A percentile compares a stretch with the other conserved stretches of the same genome.
Evolutionary conservation across 805 yeast species (phyloP).

Genomic region (Ogataea methylovora): DNA sequence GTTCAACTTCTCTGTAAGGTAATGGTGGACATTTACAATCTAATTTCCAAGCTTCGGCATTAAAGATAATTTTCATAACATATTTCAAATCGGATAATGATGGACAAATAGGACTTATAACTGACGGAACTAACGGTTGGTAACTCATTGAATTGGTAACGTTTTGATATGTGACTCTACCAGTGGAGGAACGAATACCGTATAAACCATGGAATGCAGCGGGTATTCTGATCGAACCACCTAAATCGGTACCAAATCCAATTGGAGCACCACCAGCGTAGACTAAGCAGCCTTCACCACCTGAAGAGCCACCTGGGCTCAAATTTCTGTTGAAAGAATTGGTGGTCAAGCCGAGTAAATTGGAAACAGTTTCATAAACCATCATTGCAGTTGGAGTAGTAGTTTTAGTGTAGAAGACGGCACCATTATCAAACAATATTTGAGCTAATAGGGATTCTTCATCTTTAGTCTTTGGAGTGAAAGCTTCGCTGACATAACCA

Average conservation of each 20-base stretch:
- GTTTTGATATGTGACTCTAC: slow-evolving; percentile 25
- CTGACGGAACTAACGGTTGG: slow-evolving; percentile 50
- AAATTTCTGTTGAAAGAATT: slow-evolving; percentile 45
- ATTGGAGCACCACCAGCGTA: slow-evolving; percentile 48
- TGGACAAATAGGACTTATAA: slow-evolving; percentile 48
- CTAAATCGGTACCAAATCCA: slow-evolving; percentile 61
- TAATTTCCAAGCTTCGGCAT: slow-evolving; percentile 37
- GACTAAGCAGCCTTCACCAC: slow-evolving; percentile 57
- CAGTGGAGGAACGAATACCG: slow-evolving; percentile 45
- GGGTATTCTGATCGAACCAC: slow-evolving; percentile 48
- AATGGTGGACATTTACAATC: slow-evolving; percentile 39
- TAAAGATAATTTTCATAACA: slow-evolving; percentile 30
- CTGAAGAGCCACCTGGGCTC: slow-evolving; percentile 58
- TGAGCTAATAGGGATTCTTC: slow-evolving; percentile 30
- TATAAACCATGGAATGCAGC: slow-evolving; percentile 50
- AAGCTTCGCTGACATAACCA: slow-evolving; percentile 38
- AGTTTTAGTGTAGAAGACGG: slow-evolving; percentile 48
- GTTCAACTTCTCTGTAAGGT: slow-evolving; percentile 32
- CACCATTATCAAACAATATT: slow-evolving; percentile 38
- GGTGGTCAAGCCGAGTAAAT: slow-evolving; percentile 41
- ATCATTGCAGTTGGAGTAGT: slow-evolving; percentile 52
- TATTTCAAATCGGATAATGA: slow-evolving; percentile 42
- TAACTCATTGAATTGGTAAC: slow-evolving; percentile 35
- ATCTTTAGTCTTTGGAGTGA: slow-evolving; percentile 29
- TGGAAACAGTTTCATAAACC: slow-evolving; percentile 49